Conservation (phyloP, 2,329 filamentous ascomycete genomes). For the Cladosporium cucumerinum region DNA sequence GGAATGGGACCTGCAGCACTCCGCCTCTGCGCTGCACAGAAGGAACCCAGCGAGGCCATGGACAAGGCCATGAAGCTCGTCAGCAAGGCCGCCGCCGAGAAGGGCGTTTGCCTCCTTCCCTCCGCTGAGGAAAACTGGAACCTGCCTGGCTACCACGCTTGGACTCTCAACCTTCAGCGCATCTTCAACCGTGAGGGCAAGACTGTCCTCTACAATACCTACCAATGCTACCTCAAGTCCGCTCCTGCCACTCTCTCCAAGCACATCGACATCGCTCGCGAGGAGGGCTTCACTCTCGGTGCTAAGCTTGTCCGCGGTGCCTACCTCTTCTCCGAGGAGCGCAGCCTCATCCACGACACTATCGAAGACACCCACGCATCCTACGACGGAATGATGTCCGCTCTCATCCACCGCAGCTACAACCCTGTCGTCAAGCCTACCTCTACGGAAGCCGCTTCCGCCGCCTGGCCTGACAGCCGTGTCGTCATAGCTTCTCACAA, state of each 20-base stretch:
- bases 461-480: constrained; percentile 44
- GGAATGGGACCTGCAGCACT: constrained; percentile 75
- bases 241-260: constrained; percentile 42
- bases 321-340: constrained; percentile 52
- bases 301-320: constrained; percentile 58
- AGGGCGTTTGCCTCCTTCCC: constrained; percentile 72
- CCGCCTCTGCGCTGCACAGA: constrained; percentile 60
- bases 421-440: constrained; percentile 49
- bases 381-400: constrained; percentile 69
- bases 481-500: constrained; percentile 85
- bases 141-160: constrained; percentile 75
- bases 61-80: constrained; percentile 68
- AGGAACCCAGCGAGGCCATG: constrained; percentile 62
- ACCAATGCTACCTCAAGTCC: constrained; percentile 56
- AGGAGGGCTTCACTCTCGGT: constrained; percentile 51
- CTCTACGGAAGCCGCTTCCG: constrained; percentile 21
- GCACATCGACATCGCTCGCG: constrained; percentile 46
- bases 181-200: constrained; percentile 44
- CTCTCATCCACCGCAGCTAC: constrained; percentile 64
- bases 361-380: constrained; percentile 55
- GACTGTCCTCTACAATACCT: constrained; percentile 69
- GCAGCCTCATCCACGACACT: constrained; percentile 51
- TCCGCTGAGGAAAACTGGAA: constrained; percentile 81
- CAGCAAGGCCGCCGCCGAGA: constrained; percentile 66
- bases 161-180: constrained; percentile 64